Evolutionary conservation across 2,329 filamentous ascomycete species (phyloP).

Genomic region (Penicillium frequentans): DNA sequence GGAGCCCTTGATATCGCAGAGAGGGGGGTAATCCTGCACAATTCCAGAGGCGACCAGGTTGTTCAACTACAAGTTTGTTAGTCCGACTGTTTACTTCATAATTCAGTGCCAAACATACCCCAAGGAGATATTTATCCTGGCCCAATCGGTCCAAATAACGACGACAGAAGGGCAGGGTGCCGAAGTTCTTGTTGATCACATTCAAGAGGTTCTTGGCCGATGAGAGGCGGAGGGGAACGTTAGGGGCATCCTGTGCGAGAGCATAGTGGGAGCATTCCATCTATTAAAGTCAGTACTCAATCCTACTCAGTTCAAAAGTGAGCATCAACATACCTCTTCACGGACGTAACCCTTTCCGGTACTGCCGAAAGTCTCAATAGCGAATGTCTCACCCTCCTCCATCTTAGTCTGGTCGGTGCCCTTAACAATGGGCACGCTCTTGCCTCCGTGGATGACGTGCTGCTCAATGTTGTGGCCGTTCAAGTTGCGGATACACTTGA

Average conservation of each 20-base stretch:
- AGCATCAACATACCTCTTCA: conserved; percentile 70
- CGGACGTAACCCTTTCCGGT: conserved; percentile 85
- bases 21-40: conserved; percentile 84
- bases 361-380: conserved; percentile 93
- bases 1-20: conserved; percentile 89
- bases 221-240: conserved; percentile 72
- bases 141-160: conserved; percentile 91
- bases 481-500: conserved; percentile 84
- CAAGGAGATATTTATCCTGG: conserved; percentile 89
- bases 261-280: conserved; percentile 88
- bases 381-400: conserved; percentile 95
- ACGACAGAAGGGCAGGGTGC: conserved; percentile 85
- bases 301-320: background rate
- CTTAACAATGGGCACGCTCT: conserved; percentile 93
- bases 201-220: conserved; percentile 84
- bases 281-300: conserved; percentile 35
- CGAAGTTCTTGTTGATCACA: conserved; percentile 95
- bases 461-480: conserved; percentile 88
- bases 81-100: conserved; percentile 6
- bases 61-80: conserved; percentile 64
- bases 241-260: conserved; percentile 68
- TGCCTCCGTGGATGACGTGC: conserved; percentile 86
- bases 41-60: conserved; percentile 79
- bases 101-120: conserved; percentile 55
- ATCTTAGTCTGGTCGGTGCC: conserved; percentile 87